phyloP scores from a whole-genome alignment of 75 land plant species.

The Gnetum montanum region DNA sequence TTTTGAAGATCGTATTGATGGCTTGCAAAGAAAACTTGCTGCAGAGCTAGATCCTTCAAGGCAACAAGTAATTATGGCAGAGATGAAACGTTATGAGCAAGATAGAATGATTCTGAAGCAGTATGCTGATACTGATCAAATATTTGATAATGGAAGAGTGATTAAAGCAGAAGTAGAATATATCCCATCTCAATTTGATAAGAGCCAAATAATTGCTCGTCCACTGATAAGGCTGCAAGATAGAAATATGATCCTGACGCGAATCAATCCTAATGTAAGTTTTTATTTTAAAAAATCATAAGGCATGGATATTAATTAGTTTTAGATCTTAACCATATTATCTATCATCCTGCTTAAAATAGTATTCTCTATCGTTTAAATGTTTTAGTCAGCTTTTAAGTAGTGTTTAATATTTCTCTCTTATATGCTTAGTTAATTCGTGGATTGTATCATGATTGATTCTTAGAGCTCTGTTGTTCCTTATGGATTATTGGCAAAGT shows the following conservation, averaged over 20 bases:
- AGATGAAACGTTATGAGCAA: slow-evolving; percentile 48
- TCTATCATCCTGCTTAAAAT: too few relatives aligned
- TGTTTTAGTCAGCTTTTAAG: too few relatives aligned
- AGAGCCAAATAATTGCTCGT: slow-evolving; percentile 19
- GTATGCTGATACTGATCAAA: slow-evolving; percentile 39
- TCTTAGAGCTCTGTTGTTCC: too few relatives aligned
- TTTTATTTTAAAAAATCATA: background rate
- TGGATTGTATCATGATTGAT: too few relatives aligned
- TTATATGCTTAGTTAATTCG: too few relatives aligned
- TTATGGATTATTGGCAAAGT: too few relatives aligned
- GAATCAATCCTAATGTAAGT: slow-evolving; percentile 44
- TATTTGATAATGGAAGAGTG: slow-evolving; percentile 42
- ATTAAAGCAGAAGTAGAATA: slow-evolving; percentile 37
- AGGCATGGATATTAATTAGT: too few relatives aligned
- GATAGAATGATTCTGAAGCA: slow-evolving; percentile 41
- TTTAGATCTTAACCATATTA: too few relatives aligned
- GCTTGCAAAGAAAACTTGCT: slow-evolving; percentile 40
- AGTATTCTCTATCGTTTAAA: too few relatives aligned
- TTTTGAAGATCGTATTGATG: slow-evolving; percentile 88
- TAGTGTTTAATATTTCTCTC: too few relatives aligned
- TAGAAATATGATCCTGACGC: slow-evolving; percentile 40
- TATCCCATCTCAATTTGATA: slow-evolving; percentile 25
- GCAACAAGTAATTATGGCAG: slow-evolving; percentile 41
- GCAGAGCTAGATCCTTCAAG: slow-evolving; percentile 53
- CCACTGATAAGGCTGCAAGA: slow-evolving; percentile 43